Evolutionary conservation across 345 rosid species (phyloP).

Genomic region (Cardamine chenopodiifolia): DNA sequence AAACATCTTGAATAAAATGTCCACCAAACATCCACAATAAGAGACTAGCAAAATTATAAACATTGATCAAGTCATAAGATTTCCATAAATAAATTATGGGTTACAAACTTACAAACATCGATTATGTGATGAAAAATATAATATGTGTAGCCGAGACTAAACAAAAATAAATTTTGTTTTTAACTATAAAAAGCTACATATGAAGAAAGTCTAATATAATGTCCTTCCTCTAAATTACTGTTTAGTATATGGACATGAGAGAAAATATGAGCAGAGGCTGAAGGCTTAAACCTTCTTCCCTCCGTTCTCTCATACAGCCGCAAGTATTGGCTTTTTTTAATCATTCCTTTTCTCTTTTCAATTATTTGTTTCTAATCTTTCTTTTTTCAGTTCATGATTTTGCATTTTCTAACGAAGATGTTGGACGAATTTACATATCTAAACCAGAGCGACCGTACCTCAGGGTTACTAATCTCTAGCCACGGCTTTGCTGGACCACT

Average conservation of each 20-base stretch:
- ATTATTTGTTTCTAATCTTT: constrained; percentile 27
- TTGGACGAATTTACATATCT: constrained; percentile 69
- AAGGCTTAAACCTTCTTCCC: constrained; percentile 91
- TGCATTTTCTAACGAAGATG: constrained; percentile 72
- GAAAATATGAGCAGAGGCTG: constrained; percentile 67
- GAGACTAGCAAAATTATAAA: background rate
- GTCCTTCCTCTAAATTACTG: constrained; percentile 24
- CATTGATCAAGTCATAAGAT: constrained; percentile 10
- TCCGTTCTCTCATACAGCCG: constrained; percentile 40
- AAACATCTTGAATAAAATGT: background rate
- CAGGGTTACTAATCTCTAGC: constrained; percentile 76
- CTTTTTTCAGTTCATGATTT: constrained; percentile 52
- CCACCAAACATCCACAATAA: background rate
- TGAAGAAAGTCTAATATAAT: constrained; percentile 11
- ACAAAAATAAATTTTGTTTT: constrained; percentile 22
- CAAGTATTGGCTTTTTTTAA: constrained; percentile 20
- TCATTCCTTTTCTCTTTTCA: constrained; percentile 3
- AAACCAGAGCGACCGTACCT: constrained; percentile 71
- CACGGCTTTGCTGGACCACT: constrained; percentile 96
- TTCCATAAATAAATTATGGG: constrained; percentile 19
- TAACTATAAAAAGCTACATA: constrained; percentile 21
- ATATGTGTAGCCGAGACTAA: constrained; percentile 23
- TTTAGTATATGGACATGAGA: constrained; percentile 52
- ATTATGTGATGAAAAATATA: constrained; percentile 10
- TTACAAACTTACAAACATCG: constrained; percentile 23